Percentiles rank a stretch among this genome's conserved stretches.
Conservation (phyloP, 202 grass and related monocot species). For the Tripidium arundinaceum region DNA sequence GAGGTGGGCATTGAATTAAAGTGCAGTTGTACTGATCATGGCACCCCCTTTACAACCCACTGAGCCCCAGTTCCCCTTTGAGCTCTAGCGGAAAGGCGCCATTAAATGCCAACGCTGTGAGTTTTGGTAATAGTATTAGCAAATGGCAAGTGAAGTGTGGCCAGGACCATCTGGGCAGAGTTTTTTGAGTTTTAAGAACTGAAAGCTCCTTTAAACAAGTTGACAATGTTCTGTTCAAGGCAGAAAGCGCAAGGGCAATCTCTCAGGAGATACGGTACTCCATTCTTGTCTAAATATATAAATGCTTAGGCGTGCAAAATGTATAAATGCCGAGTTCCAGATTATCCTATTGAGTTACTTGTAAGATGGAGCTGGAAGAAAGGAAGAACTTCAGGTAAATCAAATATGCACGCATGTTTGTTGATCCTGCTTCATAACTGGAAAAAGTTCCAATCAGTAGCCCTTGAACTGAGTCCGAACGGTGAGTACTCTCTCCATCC, state of each 20-base stretch:
- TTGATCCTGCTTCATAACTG: neutral
- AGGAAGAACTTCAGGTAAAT: neutral
- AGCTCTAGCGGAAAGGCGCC: conserved; percentile 34
- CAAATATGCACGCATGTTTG: neutral
- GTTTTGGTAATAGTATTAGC: conserved; percentile 43
- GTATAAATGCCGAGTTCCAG: neutral
- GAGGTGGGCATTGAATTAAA: conserved; percentile 43
- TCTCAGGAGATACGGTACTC: conserved; percentile 22
- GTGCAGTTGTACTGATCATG: conserved; percentile 31
- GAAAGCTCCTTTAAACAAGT: conserved; percentile 38
- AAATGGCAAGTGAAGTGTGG: conserved; percentile 31
- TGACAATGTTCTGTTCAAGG: conserved; percentile 35
- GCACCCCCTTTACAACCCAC: conserved; percentile 47
- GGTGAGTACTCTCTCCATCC: neutral
- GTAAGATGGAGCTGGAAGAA: conserved; percentile 7
- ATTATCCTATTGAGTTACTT: neutral
- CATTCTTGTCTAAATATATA: neutral
- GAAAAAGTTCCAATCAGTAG: neutral
- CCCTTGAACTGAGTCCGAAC: neutral
- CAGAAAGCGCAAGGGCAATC: conserved; percentile 44
- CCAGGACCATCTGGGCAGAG: conserved; percentile 30
- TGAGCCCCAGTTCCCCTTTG: conserved; percentile 22
- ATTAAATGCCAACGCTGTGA: conserved; percentile 32
- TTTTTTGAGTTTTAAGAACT: conserved; percentile 34
- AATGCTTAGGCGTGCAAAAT: conserved; percentile 13